A percentile compares a stretch with the other conserved stretches of the same genome.
These are phyloP conservation scores for Ceratobasidium sp. DNA, from an alignment of 1,284 basidiomycete genomes.

Conservation along the genomic window DNA sequence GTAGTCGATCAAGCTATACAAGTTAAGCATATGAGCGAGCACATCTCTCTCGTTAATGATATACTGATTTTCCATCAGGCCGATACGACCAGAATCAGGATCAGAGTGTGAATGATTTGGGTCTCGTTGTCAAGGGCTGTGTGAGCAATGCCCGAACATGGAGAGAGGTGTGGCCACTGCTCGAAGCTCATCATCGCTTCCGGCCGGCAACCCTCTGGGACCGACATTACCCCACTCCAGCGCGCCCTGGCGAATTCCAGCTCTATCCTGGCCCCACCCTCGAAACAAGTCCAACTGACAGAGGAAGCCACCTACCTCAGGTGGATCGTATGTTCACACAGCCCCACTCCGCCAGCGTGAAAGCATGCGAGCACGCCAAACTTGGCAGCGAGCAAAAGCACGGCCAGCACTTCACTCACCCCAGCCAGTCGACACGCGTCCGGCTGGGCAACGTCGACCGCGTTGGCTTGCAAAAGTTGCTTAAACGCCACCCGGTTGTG, in stretches of 20 bases:
- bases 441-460: conserved; percentile 93
- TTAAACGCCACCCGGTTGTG: conserved; percentile 97
- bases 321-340: conserved; percentile 93
- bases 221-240: conserved; percentile 4
- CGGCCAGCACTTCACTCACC: conserved; percentile 89
- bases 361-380: conserved; percentile 85
- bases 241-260: neutral
- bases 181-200: too few relatives aligned
- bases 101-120: conserved; percentile 9
- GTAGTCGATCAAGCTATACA: conserved; percentile 81
- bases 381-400: conserved; percentile 94
- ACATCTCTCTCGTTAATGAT: neutral
- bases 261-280: neutral
- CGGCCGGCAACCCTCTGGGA: neutral
- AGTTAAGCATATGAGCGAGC: neutral
- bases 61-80: neutral
- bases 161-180: neutral
- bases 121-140: neutral
- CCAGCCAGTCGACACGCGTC: conserved; percentile 93
- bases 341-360: conserved; percentile 92
- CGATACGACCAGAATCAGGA: neutral
- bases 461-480: conserved; percentile 89
- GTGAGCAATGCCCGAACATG: neutral
- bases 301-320: conserved; percentile 20
- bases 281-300: conserved; percentile 3